Evolutionary conservation across 257 asterid species (phyloP), one percentile per base, ranked within the genome.

Genomic region (Prunella vulgaris): DNA sequence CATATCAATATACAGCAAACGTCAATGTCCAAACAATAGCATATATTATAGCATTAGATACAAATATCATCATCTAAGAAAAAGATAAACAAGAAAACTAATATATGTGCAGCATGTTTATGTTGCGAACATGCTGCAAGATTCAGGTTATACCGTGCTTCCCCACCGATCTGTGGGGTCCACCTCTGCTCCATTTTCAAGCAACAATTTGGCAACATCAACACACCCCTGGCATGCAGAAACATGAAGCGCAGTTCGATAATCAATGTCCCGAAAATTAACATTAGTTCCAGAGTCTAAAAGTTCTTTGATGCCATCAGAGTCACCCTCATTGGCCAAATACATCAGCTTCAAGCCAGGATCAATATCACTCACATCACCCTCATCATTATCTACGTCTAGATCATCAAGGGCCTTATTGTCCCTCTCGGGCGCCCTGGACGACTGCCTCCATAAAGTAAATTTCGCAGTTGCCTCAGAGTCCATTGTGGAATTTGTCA

Each of bases 151-250:
- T 93, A 93, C 98, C 98, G 97, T 85, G 86, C 98, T 90, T 71
- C 96, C 96, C 98, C 98, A 90, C 13, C 97, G 96, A 76, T 93
- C 98, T 64, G 72, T 68, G 51, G 84, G 79, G 81, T 87, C 90
- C 20, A 87, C 81, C 21, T 76, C 61, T 3, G 97, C 97, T 17
- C 87, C 88, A 17, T 80, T 83, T 12, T 85, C 78, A 17, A 93
- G 78, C 89, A 93, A 73, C 67, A 87, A 37, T 66, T 79, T 68
- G 35, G 84, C 89, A 15, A 93, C 96, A 51, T 88, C 96, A 68
- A 49, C 70, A 59, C 70, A 77, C 5, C 98, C 97, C 79, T 93
- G 97, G 84, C 98, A 93, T 10, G 98, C 95, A 5, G 96, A 96
- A 25, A 93, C 76, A 56, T 93, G 98, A 69, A 93, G 82, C 0